Evolutionary conservation across 495 filamentous ascomycete species (phyloP), one percentile per base, ranked within the genome.

Genomic region (Aspergillus wentii): DNA sequence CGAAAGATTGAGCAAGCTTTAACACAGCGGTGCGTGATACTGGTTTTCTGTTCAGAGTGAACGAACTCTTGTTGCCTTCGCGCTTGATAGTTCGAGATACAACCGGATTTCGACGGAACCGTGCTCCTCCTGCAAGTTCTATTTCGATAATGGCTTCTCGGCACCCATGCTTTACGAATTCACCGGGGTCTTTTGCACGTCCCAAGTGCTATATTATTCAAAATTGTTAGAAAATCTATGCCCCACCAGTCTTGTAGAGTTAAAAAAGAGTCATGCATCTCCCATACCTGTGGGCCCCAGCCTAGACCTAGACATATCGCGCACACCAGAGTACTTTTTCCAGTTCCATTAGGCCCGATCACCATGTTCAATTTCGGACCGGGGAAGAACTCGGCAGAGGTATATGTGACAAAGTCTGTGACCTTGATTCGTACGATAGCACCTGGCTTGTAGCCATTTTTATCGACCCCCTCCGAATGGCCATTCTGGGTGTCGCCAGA

Each of bases 361-460:
- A 99, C 80, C 94, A 99, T 97, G 56, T 99, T 99, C 50, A 99
- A 57, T 49, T 85, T 92, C 9, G 94, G 90, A 0, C 92, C 92
- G 3, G 86, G 88, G 33, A 78, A 77, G 60, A 96, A 95, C 46
- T 92, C 87, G 34, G 87, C 90, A 19, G 82, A 77, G 10, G 81
- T 88, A 59, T 97, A 99, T 0, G 94, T 99, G 18, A 99, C 88
- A 53, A 99, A 99, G 52, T 97, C 84, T n/a, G 64, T 69, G 20
- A 97, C 70, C 41, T 81, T 85, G 41, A 97, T 88, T 17, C 89
- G 78, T 11, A 95, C 80, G 49, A 98, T 95, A 15, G 90, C 83
- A 17, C 92, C 92, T 9, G 92, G 81, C 44, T 92, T 82, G 59
- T 79, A 69, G 5, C 49, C 58, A 16, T 54, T 51, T 3, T 53